These are phyloP conservation scores for Chaetothyriales sp. DNA, from an alignment of 2,329 filamentous ascomycete genomes.

Conservation along the genomic window DNA sequence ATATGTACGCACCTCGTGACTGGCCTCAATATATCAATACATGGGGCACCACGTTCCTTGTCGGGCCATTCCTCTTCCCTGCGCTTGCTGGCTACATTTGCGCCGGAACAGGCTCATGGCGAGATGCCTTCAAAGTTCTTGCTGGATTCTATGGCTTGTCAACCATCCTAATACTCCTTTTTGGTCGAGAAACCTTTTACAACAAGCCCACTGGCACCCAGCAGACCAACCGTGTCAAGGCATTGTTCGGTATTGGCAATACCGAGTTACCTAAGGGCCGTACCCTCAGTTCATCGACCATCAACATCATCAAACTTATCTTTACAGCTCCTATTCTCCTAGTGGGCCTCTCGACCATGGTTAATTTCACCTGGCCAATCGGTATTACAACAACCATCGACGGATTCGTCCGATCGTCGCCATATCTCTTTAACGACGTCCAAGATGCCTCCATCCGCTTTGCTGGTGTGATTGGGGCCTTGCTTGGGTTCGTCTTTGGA, in stretches of 20 bases:
- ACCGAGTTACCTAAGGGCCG: slow-evolving; percentile 19
- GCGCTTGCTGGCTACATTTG: slow-evolving; percentile 27
- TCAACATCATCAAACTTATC: slow-evolving; percentile 22
- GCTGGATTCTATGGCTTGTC: slow-evolving; percentile 26
- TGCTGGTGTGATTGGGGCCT: slow-evolving; percentile 24
- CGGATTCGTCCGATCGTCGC: slow-evolving; percentile 22
- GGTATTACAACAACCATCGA: slow-evolving; percentile 27
- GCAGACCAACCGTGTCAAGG: slow-evolving; percentile 13
- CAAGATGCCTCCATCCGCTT: slow-evolving; percentile 26
- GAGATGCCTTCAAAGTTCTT: slow-evolving; percentile 23
- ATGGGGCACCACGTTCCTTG: slow-evolving; percentile 27
- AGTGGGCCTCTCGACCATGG: slow-evolving; percentile 21
- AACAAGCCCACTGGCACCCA: slow-evolving; percentile 3
- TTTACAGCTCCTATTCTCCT: slow-evolving; percentile 4
- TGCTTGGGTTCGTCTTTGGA: slow-evolving; percentile 23
- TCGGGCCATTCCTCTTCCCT: slow-evolving; percentile 27
- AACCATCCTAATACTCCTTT: slow-evolving; percentile 22
- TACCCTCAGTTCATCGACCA: slow-evolving; percentile 19
- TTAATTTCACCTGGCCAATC: slow-evolving; percentile 28
- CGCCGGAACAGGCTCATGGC: slow-evolving; percentile 21
- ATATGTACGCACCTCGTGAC: slow-evolving; percentile 24
- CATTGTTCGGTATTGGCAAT: slow-evolving; percentile 23
- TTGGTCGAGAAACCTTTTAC: slow-evolving; percentile 26
- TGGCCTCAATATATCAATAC: slow-evolving; percentile 29
- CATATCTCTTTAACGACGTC: slow-evolving; percentile 24